Evolutionary conservation across 2,329 filamentous ascomycete species (phyloP), one percentile per base, ranked within the genome.

Genomic region (Drechslerella dactyloides): DNA sequence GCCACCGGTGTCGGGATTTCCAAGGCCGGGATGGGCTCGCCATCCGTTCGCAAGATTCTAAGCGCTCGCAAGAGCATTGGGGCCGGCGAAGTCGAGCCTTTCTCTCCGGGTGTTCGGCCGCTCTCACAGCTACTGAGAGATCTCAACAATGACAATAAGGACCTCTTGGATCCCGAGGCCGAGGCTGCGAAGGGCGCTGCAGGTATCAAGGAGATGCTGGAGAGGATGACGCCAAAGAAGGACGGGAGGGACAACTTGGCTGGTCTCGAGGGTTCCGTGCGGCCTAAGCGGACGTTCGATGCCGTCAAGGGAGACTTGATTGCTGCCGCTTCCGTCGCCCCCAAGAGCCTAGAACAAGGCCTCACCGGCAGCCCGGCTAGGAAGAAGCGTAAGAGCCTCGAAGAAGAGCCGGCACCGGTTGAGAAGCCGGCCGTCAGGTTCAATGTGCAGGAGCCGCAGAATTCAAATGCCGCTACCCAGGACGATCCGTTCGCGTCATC

Each of bases 171-270:
- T 13, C 87, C 90, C 75, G 78, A 89, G 51, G 87, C 90, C 62
- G 82, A 81, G 53, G 87, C 89, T 73, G 24, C 82, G 83, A 82
- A 85, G 61, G 87, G 90, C 72, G 83, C 86, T 73, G 84, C 84
- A 30, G 84, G 4, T 79, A 85, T 75, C 79, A 81, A 57, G 79
- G 78, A 17, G 80, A 81, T 27, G 83, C 84, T 37, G 85, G 87
- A 35, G 84, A 82, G 52, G 88, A 90, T 93, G 73, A 91, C 89
- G 23, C 90, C 90, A 0, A 90, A 90, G 79, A 90, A 91, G 78
- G 73, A 57, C 6, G 24, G 21, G 21, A 62, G 51, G 13, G 54
- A 55, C 21, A 82, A 80, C 15, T 10, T 35, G 30, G 17, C 24
- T 10, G n/a, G 23, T n/a, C 5, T 44, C n/a, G 53, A 54, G 44